phyloP scores from a whole-genome alignment of 441 rosid genomes.

The Rhodomyrtus psidioides region DNA sequence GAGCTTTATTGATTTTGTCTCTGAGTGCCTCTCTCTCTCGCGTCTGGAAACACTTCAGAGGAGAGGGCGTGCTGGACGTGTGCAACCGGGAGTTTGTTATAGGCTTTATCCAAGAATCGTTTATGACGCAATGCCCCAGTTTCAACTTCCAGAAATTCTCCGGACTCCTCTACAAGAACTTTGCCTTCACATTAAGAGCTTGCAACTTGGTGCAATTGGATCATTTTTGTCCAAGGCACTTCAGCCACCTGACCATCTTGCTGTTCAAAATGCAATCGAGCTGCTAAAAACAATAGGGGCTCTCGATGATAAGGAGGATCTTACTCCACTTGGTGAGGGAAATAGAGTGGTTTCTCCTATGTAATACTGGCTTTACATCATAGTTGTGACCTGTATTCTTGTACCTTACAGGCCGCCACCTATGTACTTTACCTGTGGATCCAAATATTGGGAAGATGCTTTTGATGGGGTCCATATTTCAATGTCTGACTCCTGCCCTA shows the following conservation, averaged over 20 bases:
- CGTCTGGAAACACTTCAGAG: constrained; percentile 40
- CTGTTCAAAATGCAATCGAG: constrained; percentile 94
- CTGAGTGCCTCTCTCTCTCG: not conserved
- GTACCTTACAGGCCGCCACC: constrained; percentile 59
- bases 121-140: constrained; percentile 66
- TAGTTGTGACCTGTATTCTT: not conserved
- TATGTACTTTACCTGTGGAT: constrained; percentile 76
- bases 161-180: constrained; percentile 93
- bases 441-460: constrained; percentile 98
- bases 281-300: constrained; percentile 92
- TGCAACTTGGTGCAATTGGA: constrained; percentile 82
- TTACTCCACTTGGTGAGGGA: constrained; percentile 81
- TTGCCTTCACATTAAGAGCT: constrained; percentile 82
- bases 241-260: constrained; percentile 92
- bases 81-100: constrained; percentile 91
- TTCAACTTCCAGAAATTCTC: constrained; percentile 90
- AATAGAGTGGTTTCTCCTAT: not conserved
- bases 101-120: constrained; percentile 80
- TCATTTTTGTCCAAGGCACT: constrained; percentile 91
- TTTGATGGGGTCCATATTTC: constrained; percentile 86
- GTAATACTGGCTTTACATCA: not conserved
- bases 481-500: constrained; percentile 88
- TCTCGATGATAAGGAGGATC: constrained; percentile 75
- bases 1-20: not conserved
- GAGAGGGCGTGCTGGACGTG: constrained; percentile 98